phyloP scores from a whole-genome alignment of 768 basidiomycete genomes.

The Suillus cothurnatus region DNA sequence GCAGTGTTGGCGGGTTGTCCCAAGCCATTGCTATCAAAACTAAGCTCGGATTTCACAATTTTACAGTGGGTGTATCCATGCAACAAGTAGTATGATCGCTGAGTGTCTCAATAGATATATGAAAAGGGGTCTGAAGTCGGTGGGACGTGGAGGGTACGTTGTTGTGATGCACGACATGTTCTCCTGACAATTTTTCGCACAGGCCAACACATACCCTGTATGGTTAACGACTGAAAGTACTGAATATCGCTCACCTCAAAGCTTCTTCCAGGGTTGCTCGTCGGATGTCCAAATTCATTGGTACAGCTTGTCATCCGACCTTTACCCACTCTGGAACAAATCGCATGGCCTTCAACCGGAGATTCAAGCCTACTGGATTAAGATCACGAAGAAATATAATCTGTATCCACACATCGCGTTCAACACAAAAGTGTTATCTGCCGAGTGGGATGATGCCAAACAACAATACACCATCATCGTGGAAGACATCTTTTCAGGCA shows the following conservation, averaged over 20 bases:
- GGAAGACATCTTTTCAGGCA: conserved; percentile 36
- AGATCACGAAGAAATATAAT: conserved; percentile 42
- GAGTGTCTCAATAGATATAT: conserved; percentile 40
- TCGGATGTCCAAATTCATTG: conserved; percentile 45
- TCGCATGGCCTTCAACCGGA: conserved; percentile 44
- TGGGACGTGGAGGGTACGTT: conserved; percentile 53
- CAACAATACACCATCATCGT: conserved; percentile 39
- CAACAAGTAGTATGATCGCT: not conserved
- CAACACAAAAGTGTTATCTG: conserved; percentile 45
- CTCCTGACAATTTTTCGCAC: not conserved
- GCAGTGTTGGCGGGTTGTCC: conserved; percentile 44
- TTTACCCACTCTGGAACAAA: conserved; percentile 45
- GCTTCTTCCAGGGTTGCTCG: conserved; percentile 38
- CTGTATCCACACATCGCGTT: conserved; percentile 44
- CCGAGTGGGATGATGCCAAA: conserved; percentile 43
- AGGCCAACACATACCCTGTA: conserved; percentile 32
- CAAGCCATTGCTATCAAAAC: conserved; percentile 45
- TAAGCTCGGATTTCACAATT: conserved; percentile 39
- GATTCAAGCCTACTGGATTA: conserved; percentile 45
- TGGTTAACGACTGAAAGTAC: not conserved
- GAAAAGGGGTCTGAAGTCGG: conserved; percentile 48
- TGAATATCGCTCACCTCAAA: not conserved
- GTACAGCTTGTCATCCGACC: conserved; percentile 50
- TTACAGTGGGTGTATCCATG: conserved; percentile 35
- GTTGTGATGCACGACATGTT: not conserved